Conservation (phyloP, 352 stramenopile species). For the Phytophthora chlamydospora region DNA sequence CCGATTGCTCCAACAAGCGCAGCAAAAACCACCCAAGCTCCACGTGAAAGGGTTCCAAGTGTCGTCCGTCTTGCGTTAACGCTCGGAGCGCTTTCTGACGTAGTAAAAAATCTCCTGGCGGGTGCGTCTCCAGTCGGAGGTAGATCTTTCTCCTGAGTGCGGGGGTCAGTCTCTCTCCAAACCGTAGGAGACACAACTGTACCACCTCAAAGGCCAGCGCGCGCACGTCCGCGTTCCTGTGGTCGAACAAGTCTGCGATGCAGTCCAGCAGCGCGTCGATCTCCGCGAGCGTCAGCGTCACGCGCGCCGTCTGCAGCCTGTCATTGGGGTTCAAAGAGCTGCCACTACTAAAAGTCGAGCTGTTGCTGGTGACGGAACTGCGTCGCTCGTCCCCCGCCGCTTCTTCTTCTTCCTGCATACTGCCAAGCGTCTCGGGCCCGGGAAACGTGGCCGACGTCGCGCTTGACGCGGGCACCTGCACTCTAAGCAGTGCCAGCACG, state of each 20-base stretch:
- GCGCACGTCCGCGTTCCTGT: slow-evolving; percentile 72
- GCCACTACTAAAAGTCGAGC: slow-evolving; percentile 24
- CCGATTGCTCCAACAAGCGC: slow-evolving; percentile 76
- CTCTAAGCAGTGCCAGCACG: slow-evolving; percentile 47
- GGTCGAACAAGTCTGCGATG: slow-evolving; percentile 72
- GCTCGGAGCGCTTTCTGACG: slow-evolving; percentile 71
- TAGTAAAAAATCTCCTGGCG: slow-evolving; percentile 56
- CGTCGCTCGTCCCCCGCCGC: slow-evolving; percentile 14
- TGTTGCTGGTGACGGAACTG: slow-evolving; percentile 7
- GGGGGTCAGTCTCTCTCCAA: slow-evolving; percentile 53
- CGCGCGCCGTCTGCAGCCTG: slow-evolving; percentile 10
- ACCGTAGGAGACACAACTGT: slow-evolving; percentile 69
- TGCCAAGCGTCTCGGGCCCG: slow-evolving; percentile 25
- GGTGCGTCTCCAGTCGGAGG: slow-evolving; percentile 52
- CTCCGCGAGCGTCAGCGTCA: slow-evolving; percentile 40
- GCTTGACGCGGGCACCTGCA: slow-evolving; percentile 20
- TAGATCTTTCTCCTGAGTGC: slow-evolving; percentile 62
- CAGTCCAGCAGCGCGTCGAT: slow-evolving; percentile 72
- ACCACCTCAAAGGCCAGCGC: slow-evolving; percentile 79
- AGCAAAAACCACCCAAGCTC: slow-evolving; percentile 82
- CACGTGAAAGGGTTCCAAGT: slow-evolving; percentile 68
- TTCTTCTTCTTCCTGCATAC: slow-evolving; percentile 35
- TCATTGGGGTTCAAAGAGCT: slow-evolving; percentile 24
- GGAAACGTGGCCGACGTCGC: slow-evolving; percentile 40
- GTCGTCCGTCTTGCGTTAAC: slow-evolving; percentile 67